phyloP scores from a whole-genome alignment of 441 rosid genomes.

The Erodium trifolium region DNA sequence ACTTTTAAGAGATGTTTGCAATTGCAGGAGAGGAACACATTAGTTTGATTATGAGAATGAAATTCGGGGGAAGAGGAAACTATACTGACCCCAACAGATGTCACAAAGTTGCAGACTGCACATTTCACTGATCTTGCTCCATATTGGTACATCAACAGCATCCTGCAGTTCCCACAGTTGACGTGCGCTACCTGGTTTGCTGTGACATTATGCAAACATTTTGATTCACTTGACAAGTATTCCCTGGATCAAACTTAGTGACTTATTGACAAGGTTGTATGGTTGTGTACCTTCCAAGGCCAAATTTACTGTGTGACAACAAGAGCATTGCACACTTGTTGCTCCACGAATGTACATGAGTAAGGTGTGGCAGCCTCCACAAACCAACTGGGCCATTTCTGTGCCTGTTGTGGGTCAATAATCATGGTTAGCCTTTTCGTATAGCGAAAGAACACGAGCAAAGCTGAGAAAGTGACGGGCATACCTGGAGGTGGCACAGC shows the following conservation, averaged over 20 bases:
- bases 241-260: not conserved
- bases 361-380: conserved; percentile 96
- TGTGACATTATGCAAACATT: conserved; percentile 25
- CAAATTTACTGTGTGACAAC: conserved; percentile 90
- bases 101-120: conserved; percentile 84
- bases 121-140: conserved; percentile 95
- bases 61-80: conserved; percentile 6
- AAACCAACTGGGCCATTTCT: conserved; percentile 94
- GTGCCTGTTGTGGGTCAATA: conserved; percentile 49
- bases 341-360: conserved; percentile 98
- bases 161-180: conserved; percentile 87
- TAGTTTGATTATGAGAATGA: not conserved
- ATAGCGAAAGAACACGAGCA: not conserved
- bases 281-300: conserved; percentile 64
- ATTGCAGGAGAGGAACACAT: not conserved
- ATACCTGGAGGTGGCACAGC: conserved; percentile 92
- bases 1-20: not conserved
- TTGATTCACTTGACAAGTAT: not conserved
- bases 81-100: conserved; percentile 70
- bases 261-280: too few species aligned
- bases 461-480: not conserved
- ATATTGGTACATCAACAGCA: conserved; percentile 90
- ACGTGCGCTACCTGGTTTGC: conserved; percentile 97
- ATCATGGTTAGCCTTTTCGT: not conserved
- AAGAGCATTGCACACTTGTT: conserved; percentile 93